Evolutionary conservation across 2,329 filamentous ascomycete species (phyloP), one percentile per base, ranked within the genome.

Genomic region (Elsinoe batatas): DNA sequence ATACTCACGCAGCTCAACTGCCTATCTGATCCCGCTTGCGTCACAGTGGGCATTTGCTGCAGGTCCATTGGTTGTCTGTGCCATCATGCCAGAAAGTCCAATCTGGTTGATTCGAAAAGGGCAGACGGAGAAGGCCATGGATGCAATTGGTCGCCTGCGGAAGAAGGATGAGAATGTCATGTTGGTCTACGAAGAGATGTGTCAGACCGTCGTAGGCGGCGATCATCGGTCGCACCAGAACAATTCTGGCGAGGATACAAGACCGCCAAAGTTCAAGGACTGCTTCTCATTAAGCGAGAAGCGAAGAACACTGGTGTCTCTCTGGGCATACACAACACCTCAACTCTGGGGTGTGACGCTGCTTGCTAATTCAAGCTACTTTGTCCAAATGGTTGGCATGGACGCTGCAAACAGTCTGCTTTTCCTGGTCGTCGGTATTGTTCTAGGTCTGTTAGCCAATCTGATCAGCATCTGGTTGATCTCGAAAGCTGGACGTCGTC

Each of bases 1-100:
- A 10, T 54, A 64, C 30, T 58, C 60, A 12, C 20, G 58, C 36
- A 63, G 64, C 38, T 54, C 13, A 50, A 67, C 40, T 58, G 73
- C 68, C 12, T 76, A 74, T 59, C 63, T 64, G 2, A 64, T 71
- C n/a, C 69, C 67, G 11, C 72, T 77, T 57, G 73, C 67, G 1
- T 70, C 72, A 0, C 72, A 75, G 57, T 76, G 74, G 74, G 64
- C 70, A 0, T 74, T 72, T 58, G 71, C 73, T 0, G 65, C 69
- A 5, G 58, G 76, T 0, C 71, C 75, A 0, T 63, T 78, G 12
- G 3, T 73, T 15, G 62, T 76, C 13, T 68, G 75, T 0, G 61
- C 74, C 32, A 38, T 75, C 43, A 69, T 80, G 33, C 78, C 78
- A 0, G 78, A 81, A 58, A 76, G 72, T 11, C 78, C 78, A 0